phyloP scores from a whole-genome alignment of 1,284 basidiomycete species.

The Xerocomus amazonicus region DNA sequence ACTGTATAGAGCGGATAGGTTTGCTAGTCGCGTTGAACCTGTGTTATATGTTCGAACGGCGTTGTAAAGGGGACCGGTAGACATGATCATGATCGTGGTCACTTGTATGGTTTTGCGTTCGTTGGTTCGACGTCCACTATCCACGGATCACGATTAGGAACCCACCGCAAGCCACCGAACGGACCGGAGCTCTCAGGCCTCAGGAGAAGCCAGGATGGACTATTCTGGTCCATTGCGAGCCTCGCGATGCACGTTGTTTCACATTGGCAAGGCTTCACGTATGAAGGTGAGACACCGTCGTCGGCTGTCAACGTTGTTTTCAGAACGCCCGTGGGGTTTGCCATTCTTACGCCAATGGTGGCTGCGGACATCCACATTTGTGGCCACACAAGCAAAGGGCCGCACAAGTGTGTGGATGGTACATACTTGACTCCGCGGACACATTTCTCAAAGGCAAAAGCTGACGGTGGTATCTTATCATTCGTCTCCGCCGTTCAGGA shows the following conservation, averaged over 20 bases:
- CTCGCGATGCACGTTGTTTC: neutral
- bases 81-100: neutral
- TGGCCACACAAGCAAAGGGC: constrained; percentile 1
- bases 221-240: neutral
- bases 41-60: neutral
- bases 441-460: constrained; percentile 12
- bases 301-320: neutral
- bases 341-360: neutral
- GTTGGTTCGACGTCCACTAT: constrained; percentile 3
- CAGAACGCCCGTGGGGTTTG: neutral
- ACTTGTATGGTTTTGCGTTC: neutral
- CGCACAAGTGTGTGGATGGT: neutral
- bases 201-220: neutral
- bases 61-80: constrained; percentile 10
- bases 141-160: constrained; percentile 21
- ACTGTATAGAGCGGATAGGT: neutral
- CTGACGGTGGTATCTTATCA: constrained; percentile 17
- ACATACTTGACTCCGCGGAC: constrained; percentile 24
- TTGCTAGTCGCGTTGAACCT: constrained; percentile 1
- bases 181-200: neutral
- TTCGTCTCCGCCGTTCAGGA: neutral
- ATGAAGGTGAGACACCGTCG: neutral
- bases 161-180: neutral
- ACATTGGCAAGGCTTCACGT: neutral
- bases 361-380: constrained; percentile 1